A percentile compares a stretch with the other conserved stretches of the same genome.
phyloP scores from a whole-genome alignment of 805 yeast species.

The Candida golubevii region DNA sequence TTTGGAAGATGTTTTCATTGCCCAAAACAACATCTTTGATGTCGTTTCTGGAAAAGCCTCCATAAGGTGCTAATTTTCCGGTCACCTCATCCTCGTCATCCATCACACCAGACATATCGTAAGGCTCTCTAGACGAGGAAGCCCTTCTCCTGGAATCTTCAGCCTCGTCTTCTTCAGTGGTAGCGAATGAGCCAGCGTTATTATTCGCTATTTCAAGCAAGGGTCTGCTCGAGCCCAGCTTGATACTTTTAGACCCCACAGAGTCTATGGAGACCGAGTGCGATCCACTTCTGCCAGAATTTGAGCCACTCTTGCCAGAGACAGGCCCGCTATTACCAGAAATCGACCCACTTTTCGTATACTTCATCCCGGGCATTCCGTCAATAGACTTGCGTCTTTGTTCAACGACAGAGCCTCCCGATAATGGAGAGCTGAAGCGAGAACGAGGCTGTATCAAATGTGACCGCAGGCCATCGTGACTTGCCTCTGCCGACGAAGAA shows the following conservation, averaged over 20 bases:
- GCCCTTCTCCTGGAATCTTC: conserved; percentile 3
- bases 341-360: conserved; percentile 25
- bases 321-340: conserved; percentile 18
- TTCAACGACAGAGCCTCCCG: conserved; percentile 35
- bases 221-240: conserved; percentile 8
- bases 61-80: conserved; percentile 54
- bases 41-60: conserved; percentile 68
- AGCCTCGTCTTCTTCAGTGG: conserved; percentile 28
- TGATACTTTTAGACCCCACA: conserved; percentile 1
- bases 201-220: conserved; percentile 19
- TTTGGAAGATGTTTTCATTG: conserved; percentile 45
- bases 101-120: conserved; percentile 9
- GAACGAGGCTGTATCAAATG: conserved; percentile 46
- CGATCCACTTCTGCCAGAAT: conserved; percentile 5
- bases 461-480: conserved; percentile 24
- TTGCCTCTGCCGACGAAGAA: conserved; percentile 19
- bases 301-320: conserved; percentile 9
- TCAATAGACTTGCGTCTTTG: conserved; percentile 26
- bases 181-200: conserved; percentile 26
- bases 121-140: conserved; percentile 12
- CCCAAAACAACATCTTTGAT: conserved; percentile 42
- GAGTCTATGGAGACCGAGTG: background rate
- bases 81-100: conserved; percentile 14
- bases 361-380: conserved; percentile 34
- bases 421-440: conserved; percentile 25